These are phyloP conservation scores for Backusella mclennaniae DNA, from an alignment of 192 early-diverging fungal genomes.

Conservation along the genomic window DNA sequence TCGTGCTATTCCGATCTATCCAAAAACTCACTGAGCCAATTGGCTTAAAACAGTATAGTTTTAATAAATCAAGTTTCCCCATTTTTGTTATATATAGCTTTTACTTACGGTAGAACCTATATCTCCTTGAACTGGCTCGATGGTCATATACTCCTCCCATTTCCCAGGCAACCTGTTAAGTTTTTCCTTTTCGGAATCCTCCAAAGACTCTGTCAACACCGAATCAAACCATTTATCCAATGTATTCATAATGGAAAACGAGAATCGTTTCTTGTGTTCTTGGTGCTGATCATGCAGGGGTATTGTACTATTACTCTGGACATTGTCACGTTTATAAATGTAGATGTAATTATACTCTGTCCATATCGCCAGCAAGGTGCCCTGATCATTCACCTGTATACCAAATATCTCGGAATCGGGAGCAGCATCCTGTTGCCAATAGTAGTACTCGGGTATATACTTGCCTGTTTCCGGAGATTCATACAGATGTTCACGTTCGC, in stretches of 20 bases:
- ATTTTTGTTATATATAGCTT: background rate
- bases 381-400: slow-evolving; percentile 17
- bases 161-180: background rate
- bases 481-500: slow-evolving; percentile 7
- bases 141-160: slow-evolving; percentile 11
- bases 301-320: background rate
- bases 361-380: slow-evolving; percentile 23
- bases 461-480: background rate
- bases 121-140: slow-evolving; percentile 4
- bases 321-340: slow-evolving; percentile 32
- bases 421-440: background rate
- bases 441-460: slow-evolving; percentile 19
- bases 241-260: background rate
- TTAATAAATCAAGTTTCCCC: background rate
- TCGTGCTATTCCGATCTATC: background rate
- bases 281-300: background rate
- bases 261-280: background rate
- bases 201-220: background rate
- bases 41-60: background rate
- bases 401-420: slow-evolving; percentile 19
- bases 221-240: slow-evolving; percentile 9
- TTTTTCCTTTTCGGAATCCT: background rate
- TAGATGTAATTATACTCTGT: slow-evolving; percentile 30
- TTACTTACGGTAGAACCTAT: background rate
- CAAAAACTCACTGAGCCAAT: background rate